Percentiles rank a stretch among this genome's conserved stretches.
Evolutionary conservation across 2,329 filamentous ascomycete genomes (phyloP).

Genomic region (Beauveria medogensis): DNA sequence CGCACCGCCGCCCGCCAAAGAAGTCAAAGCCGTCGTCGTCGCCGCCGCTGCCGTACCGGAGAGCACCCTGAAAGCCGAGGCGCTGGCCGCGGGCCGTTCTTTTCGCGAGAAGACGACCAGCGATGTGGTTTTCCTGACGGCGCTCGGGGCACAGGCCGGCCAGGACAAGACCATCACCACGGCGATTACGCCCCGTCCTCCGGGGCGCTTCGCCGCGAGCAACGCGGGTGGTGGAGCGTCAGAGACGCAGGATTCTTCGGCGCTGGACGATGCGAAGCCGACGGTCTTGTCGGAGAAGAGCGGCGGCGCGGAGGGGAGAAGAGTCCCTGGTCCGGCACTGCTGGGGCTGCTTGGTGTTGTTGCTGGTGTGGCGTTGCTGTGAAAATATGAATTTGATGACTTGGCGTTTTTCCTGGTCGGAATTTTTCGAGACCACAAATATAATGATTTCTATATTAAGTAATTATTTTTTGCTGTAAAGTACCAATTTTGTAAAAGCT

Average conservation of each 20-base stretch:
- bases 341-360: background rate
- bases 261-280: background rate
- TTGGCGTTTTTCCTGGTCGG: background rate
- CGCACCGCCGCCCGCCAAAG: background rate
- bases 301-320: background rate
- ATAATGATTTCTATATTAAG: background rate
- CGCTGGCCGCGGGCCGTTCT: background rate
- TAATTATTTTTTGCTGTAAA: too few relatives aligned
- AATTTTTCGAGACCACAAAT: too few relatives aligned
- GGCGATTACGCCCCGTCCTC: constrained; percentile 1
- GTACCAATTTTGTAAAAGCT: background rate
- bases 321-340: background rate
- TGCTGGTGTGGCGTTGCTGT: background rate
- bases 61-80: background rate
- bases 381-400: background rate
- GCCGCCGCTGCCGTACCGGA: too few relatives aligned
- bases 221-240: too few relatives aligned
- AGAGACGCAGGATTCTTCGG: background rate
- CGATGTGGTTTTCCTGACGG: background rate
- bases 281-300: background rate
- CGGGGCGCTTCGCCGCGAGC: background rate
- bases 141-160: background rate
- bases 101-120: background rate
- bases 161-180: constrained; percentile 1
- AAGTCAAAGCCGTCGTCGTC: background rate